phyloP scores from a whole-genome alignment of 192 early-diverging fungal genomes.

The Coemansia sp. region DNA sequence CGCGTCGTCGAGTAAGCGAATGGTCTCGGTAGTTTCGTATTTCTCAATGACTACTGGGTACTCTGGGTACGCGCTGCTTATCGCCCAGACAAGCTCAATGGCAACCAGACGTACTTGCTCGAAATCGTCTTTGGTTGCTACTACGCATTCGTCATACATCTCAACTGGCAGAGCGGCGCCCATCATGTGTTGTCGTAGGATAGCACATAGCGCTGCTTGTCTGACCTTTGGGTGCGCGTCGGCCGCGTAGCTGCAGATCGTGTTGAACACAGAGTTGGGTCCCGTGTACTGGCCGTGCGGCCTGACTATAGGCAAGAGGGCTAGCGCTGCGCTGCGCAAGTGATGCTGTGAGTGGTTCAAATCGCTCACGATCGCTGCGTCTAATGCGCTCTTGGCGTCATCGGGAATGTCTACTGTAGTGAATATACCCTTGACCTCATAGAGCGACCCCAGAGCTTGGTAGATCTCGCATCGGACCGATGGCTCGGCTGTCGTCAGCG shows the following conservation, averaged over 20 bases:
- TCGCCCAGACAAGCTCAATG: constrained; percentile 68
- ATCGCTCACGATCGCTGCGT: constrained; percentile 18
- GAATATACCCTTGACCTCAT: constrained; percentile 45
- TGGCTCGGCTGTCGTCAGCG: constrained; percentile 22
- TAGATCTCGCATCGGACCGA: constrained; percentile 52
- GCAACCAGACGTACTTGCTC: constrained; percentile 76
- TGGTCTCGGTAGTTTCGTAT: constrained; percentile 22
- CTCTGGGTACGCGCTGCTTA: constrained; percentile 60
- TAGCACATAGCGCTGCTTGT: constrained; percentile 31
- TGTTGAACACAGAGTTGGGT: constrained; percentile 23
- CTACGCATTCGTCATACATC: constrained; percentile 68
- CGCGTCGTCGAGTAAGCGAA: constrained; percentile 70
- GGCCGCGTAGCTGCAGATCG: constrained; percentile 32
- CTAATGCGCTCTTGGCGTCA: constrained; percentile 12
- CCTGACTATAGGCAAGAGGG: constrained; percentile 19
- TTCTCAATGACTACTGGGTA: constrained; percentile 49
- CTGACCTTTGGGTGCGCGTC: constrained; percentile 53
- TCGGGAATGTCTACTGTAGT: neutral
- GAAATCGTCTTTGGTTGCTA: constrained; percentile 70
- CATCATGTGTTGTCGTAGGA: constrained; percentile 44
- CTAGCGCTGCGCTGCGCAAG: constrained; percentile 42
- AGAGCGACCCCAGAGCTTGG: constrained; percentile 25
- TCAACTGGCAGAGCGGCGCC: constrained; percentile 26
- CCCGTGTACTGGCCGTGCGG: neutral
- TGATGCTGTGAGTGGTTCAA: constrained; percentile 53